These are phyloP conservation scores for Kodamaea sp. DNA, from an alignment of 1,139 yeast species.

Conservation along the genomic window DNA sequence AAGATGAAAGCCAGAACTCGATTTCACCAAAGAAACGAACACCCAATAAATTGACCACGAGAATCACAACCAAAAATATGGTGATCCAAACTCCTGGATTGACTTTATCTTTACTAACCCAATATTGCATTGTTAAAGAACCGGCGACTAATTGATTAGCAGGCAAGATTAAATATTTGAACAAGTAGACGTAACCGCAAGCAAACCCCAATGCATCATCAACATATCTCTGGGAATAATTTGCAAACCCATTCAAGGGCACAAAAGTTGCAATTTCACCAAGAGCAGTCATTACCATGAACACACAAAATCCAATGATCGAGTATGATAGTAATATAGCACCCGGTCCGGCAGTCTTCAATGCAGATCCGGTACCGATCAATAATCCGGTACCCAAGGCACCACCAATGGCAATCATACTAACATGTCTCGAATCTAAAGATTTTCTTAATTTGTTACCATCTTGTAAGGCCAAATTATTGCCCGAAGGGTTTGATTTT, in stretches of 20 bases:
- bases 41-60: constrained; percentile 27
- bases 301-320: constrained; percentile 61
- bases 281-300: constrained; percentile 64
- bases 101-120: constrained; percentile 47
- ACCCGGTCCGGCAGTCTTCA: constrained; percentile 66
- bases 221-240: constrained; percentile 63
- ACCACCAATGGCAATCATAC: constrained; percentile 65
- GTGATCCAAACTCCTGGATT: constrained; percentile 63
- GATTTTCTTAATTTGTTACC: constrained; percentile 59
- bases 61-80: constrained; percentile 44
- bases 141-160: constrained; percentile 64
- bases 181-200: constrained; percentile 63
- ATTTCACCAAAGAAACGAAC: constrained; percentile 60
- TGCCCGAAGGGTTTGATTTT: constrained; percentile 37
- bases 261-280: constrained; percentile 76
- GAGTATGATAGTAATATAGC: constrained; percentile 60
- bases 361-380: constrained; percentile 67
- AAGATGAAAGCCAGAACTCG: constrained; percentile 61
- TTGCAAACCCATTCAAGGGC: constrained; percentile 71
- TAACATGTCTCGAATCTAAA: constrained; percentile 66
- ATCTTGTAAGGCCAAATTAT: constrained; percentile 31
- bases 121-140: constrained; percentile 57
- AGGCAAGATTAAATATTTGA: constrained; percentile 61
- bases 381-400: constrained; percentile 64
- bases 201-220: constrained; percentile 75